A percentile compares a stretch with the other conserved stretches of the same genome.
Evolutionary conservation across 108 stramenopile genomes (phyloP).

Genomic region (Cyclostephanos tholiformis): DNA sequence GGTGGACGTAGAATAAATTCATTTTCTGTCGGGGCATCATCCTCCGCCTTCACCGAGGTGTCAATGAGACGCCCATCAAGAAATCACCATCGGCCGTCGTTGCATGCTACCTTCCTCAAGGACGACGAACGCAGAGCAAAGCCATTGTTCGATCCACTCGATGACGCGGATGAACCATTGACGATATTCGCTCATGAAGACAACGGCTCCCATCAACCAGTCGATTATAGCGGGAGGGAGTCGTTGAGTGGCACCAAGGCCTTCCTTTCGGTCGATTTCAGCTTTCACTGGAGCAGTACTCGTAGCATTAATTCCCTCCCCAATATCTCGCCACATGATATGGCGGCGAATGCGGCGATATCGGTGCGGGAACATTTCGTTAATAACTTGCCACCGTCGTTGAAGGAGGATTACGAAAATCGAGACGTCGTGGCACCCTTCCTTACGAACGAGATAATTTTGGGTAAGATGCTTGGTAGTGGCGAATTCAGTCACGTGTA

Average conservation of each 20-base stretch:
- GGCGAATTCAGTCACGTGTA: conserved; percentile 41
- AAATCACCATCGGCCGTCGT: too few species aligned
- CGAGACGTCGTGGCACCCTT: conserved; percentile 25
- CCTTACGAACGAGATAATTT: conserved; percentile 19
- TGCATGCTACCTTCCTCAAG: background rate
- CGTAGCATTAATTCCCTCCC: too few species aligned
- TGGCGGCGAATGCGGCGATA: conserved; percentile 18
- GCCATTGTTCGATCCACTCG: background rate
- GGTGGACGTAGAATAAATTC: too few species aligned
- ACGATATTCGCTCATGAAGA: background rate
- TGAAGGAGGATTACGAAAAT: conserved; percentile 13
- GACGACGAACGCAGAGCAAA: background rate
- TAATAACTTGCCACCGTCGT: conserved; percentile 10
- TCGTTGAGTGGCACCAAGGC: too few species aligned
- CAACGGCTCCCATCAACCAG: background rate
- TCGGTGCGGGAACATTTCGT: conserved; percentile 9
- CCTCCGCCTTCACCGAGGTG: too few species aligned
- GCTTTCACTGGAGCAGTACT: too few species aligned
- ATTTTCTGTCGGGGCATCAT: too few species aligned
- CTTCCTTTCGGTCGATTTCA: too few species aligned
- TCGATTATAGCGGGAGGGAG: too few species aligned
- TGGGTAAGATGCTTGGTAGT: conserved; percentile 22
- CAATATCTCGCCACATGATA: background rate
- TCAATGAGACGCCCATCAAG: too few species aligned
- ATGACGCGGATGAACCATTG: background rate